Evolutionary conservation across 441 rosid genomes (phyloP).

Genomic region (Rhodomyrtus psidioides): DNA sequence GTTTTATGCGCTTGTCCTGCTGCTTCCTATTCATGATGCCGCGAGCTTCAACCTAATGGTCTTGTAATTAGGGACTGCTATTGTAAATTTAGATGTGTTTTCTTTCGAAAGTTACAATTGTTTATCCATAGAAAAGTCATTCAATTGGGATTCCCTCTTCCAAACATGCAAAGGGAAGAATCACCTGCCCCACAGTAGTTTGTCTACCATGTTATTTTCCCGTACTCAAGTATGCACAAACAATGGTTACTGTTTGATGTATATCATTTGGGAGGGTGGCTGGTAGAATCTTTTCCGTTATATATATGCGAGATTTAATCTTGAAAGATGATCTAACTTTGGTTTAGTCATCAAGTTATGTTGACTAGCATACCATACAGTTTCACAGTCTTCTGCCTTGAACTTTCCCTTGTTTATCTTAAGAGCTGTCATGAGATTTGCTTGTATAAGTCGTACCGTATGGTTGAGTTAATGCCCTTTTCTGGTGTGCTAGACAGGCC

Average conservation of each 20-base stretch:
- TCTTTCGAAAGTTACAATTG: background rate
- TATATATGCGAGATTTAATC: background rate
- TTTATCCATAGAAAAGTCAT: background rate
- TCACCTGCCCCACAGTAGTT: background rate
- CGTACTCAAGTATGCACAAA: background rate
- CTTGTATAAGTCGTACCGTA: background rate
- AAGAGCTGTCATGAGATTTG: background rate
- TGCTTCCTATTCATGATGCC: background rate
- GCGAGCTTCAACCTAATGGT: background rate
- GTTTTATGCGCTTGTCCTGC: background rate
- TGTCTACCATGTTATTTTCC: background rate
- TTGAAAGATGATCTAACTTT: background rate
- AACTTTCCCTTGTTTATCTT: background rate
- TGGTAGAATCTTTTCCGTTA: background rate
- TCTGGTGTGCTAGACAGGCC: constrained; percentile 38
- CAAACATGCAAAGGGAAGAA: background rate
- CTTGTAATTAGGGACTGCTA: background rate
- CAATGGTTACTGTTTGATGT: background rate
- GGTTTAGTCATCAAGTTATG: background rate
- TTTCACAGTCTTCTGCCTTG: background rate
- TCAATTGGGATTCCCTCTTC: background rate
- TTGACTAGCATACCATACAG: background rate
- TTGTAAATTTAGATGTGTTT: background rate
- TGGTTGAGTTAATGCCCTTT: background rate
- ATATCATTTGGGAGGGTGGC: background rate